phyloP scores from a whole-genome alignment of 768 basidiomycete genomes.

The Crepidotus variabilis region DNA sequence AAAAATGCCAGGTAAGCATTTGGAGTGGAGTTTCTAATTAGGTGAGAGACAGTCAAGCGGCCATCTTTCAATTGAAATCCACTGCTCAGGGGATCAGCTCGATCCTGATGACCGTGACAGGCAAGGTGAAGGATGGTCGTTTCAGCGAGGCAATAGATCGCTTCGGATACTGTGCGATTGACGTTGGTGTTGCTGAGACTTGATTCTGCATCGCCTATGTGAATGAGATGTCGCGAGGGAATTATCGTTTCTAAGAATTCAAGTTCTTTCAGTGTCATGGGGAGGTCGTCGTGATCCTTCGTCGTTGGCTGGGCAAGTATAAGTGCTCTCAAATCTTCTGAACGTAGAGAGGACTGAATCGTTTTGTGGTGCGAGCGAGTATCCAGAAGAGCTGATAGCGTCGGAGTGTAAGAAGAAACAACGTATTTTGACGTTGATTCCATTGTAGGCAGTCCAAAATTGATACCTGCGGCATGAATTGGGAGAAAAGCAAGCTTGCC shows the following conservation, averaged over 20 bases:
- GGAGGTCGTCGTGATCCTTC: constrained; percentile 2
- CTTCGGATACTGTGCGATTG: constrained; percentile 9
- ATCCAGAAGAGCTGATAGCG: constrained; percentile 6
- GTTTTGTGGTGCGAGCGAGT: neutral
- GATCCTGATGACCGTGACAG: constrained; percentile 15
- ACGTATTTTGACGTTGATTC: constrained; percentile 9
- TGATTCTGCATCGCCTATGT: neutral
- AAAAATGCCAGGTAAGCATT: constrained; percentile 9
- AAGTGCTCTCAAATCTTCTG: constrained; percentile 3
- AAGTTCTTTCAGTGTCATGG: constrained; percentile 10
- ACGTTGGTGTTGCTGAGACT: constrained; percentile 2
- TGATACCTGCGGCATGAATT: constrained; percentile 10
- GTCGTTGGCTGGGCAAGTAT: constrained; percentile 10
- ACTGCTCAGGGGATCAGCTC: constrained; percentile 11
- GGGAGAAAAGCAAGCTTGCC: constrained; percentile 11
- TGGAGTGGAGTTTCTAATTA: constrained; percentile 6
- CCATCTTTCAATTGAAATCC: constrained; percentile 10
- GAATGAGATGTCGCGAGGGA: constrained; percentile 4
- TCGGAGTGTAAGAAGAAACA: constrained; percentile 13
- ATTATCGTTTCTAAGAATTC: constrained; percentile 4
- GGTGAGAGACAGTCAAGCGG: constrained; percentile 4
- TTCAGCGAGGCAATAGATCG: neutral
- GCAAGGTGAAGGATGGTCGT: constrained; percentile 13
- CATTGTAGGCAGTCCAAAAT: constrained; percentile 1
- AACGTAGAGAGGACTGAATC: neutral